A percentile compares a stretch with the other conserved stretches of the same genome.
Conservation (phyloP, 2,329 filamentous ascomycete genomes). For the Ophiostoma australiae region DNA sequence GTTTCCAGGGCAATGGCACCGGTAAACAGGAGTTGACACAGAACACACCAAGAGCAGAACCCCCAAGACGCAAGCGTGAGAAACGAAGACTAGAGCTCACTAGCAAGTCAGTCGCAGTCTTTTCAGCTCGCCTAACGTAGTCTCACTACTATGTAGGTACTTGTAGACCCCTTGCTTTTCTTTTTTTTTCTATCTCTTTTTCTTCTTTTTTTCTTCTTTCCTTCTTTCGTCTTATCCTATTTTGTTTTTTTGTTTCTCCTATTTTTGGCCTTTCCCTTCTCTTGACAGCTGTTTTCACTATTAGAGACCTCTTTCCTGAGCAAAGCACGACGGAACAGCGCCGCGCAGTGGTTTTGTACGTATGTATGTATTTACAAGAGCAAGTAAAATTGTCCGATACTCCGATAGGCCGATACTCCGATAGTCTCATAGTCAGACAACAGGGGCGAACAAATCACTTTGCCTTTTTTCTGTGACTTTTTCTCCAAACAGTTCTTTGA, state of each 20-base stretch:
- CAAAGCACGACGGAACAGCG: not conserved
- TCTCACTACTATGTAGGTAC: not conserved
- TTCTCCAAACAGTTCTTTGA: too few relatives aligned
- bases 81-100: not conserved
- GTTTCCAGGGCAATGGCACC: conserved; percentile 4
- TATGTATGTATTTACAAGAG: too few relatives aligned
- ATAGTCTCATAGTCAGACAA: too few relatives aligned
- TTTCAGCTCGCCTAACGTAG: not conserved
- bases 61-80: not conserved
- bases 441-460: too few relatives aligned
- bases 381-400: too few relatives aligned
- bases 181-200: not conserved
- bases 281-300: not conserved
- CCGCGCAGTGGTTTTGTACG: not conserved
- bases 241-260: too few relatives aligned
- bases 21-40: conserved; percentile 4
- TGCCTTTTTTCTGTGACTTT: too few relatives aligned
- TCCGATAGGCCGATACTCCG: too few relatives aligned
- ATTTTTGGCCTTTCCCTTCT: not conserved
- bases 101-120: not conserved
- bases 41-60: not conserved
- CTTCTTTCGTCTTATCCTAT: too few relatives aligned
- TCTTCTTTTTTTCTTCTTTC: not conserved
- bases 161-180: not conserved
- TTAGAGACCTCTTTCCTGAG: not conserved